phyloP scores from a whole-genome alignment of 179 eudicot species.

The Carnegiea gigantea region DNA sequence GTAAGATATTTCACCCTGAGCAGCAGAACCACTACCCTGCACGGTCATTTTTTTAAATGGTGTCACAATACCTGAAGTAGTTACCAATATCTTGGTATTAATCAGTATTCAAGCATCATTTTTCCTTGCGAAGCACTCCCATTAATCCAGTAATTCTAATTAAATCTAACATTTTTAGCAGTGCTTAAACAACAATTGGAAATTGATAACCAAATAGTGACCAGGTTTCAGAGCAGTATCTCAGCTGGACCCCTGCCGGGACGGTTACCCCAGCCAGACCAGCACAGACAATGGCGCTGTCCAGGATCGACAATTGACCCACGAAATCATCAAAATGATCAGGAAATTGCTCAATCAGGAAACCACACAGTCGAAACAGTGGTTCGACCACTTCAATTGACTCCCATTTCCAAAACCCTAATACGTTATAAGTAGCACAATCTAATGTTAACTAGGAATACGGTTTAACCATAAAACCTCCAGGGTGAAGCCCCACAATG shows the following conservation, averaged over 20 bases:
- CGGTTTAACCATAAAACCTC: background rate
- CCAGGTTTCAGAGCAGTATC: background rate
- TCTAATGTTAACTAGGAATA: background rate
- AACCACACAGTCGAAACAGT: background rate
- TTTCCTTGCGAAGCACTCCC: background rate
- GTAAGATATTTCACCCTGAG: slow-evolving; percentile 94
- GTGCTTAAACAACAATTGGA: background rate
- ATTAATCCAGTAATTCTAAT: background rate
- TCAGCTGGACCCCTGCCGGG: background rate
- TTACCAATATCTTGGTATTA: background rate
- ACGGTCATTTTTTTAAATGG: slow-evolving; percentile 16
- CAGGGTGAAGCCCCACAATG: background rate
- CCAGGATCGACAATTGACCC: background rate
- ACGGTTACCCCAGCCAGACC: background rate
- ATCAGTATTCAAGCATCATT: background rate
- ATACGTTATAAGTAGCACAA: background rate
- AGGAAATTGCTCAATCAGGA: too few relatives aligned
- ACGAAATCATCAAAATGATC: too few relatives aligned
- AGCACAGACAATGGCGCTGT: background rate
- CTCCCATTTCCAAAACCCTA: background rate
- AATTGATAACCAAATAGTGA: background rate
- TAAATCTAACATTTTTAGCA: background rate
- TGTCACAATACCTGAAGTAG: slow-evolving; percentile 8
- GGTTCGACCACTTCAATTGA: background rate
- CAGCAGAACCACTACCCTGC: slow-evolving; percentile 87